These are phyloP conservation scores for Sclerotinia borealis DNA, from an alignment of 2,329 filamentous ascomycete species.

Conservation along the genomic window DNA sequence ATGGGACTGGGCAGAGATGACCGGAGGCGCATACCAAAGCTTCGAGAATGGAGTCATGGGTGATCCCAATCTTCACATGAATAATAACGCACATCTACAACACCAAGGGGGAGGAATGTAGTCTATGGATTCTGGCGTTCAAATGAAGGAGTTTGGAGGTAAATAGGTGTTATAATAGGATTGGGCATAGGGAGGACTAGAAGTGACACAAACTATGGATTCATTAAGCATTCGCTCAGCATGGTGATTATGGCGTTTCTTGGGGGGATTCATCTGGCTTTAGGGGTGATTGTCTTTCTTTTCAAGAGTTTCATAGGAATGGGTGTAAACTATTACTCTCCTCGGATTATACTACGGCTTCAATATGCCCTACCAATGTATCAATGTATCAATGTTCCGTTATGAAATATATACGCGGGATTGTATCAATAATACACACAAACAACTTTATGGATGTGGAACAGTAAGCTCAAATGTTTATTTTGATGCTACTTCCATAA, in stretches of 20 bases:
- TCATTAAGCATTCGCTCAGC: not conserved
- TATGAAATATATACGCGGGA: not conserved
- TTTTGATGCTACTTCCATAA: not conserved
- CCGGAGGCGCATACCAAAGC: conserved; percentile 56
- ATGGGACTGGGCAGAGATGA: conserved; percentile 65
- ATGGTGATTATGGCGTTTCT: conserved; percentile 3
- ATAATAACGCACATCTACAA: conserved; percentile 26
- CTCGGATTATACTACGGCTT: conserved; percentile 1
- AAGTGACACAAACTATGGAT: not conserved
- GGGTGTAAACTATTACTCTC: conserved; percentile 1
- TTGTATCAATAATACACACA: not conserved
- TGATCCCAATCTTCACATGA: conserved; percentile 22
- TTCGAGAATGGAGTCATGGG: conserved; percentile 51
- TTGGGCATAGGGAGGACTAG: not conserved
- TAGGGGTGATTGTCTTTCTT: not conserved
- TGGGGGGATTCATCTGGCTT: not conserved
- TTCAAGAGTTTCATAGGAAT: not conserved
- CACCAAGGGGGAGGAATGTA: conserved; percentile 17
- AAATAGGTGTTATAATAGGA: not conserved
- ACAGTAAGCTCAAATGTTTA: not conserved
- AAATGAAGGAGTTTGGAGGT: not conserved
- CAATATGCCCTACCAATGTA: not conserved
- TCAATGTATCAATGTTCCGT: conserved; percentile 8
- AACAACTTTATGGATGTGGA: not conserved
- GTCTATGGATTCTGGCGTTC: conserved; percentile 1